Percentiles rank a stretch among this genome's conserved stretches.
Evolutionary conservation across 2,329 filamentous ascomycete species (phyloP).

Genomic region (Penicillium rolfsii): DNA sequence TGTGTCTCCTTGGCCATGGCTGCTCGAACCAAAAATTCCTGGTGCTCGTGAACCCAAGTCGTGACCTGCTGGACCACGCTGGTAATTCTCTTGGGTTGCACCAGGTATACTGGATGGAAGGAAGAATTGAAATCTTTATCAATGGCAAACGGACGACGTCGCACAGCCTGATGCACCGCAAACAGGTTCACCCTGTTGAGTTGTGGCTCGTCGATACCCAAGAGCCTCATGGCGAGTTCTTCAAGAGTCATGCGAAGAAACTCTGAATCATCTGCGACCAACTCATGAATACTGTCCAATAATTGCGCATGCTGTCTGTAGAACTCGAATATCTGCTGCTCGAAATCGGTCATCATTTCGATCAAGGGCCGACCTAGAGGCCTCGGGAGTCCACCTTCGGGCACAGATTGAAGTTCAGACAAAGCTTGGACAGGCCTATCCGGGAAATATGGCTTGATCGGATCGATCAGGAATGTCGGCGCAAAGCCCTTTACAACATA

Average conservation of each 20-base stretch:
- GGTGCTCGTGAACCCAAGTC: conserved; percentile 59
- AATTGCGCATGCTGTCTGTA: conserved; percentile 38
- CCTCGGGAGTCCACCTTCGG: conserved; percentile 49
- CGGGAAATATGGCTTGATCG: conserved; percentile 58
- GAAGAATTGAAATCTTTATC: conserved; percentile 39
- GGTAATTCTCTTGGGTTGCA: conserved; percentile 58
- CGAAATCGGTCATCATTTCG: conserved; percentile 39
- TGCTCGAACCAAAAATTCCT: conserved; percentile 38
- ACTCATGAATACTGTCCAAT: conserved; percentile 45
- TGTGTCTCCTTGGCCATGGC: conserved; percentile 32
- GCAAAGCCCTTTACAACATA: conserved; percentile 57
- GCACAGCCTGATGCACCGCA: conserved; percentile 40
- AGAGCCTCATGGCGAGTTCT: conserved; percentile 41
- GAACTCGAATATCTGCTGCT: conserved; percentile 38
- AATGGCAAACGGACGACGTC: conserved; percentile 40
- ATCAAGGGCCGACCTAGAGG: conserved; percentile 42
- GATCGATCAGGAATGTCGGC: conserved; percentile 48
- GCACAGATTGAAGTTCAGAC: conserved; percentile 38
- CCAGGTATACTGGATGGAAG: conserved; percentile 47
- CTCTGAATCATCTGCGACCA: conserved; percentile 43
- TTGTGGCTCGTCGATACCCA: conserved; percentile 36
- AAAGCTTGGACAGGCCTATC: conserved; percentile 31
- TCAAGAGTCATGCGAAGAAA: conserved; percentile 40
- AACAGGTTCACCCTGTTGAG: conserved; percentile 39
- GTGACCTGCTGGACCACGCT: conserved; percentile 54